Evolutionary conservation across 805 yeast species (phyloP), one percentile per base, ranked within the genome.

Genomic region (Nakazawaea molendinolei): DNA sequence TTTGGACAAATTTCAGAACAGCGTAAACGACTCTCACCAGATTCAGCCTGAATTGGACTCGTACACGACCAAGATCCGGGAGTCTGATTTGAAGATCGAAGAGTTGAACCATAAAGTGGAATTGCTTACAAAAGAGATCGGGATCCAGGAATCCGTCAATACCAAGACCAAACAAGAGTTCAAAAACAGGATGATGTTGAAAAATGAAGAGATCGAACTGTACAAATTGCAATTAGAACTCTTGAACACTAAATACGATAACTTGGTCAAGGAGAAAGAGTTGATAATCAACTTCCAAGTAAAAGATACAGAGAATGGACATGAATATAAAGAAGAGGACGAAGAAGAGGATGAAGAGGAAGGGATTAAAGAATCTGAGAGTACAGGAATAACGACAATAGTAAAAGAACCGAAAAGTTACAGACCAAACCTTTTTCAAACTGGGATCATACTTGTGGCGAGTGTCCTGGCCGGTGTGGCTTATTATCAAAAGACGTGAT

Each of bases 201-300:
- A 22, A 28, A 23, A 23, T 13, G 14, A 22, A 17, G 22, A 20
- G 15, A 17, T 12, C 17, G 15, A 4, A 13, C 20, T 18, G 36
- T 25, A 15, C 21, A 29, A 19, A 21, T 36, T 36, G 6, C 30
- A 36, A 19, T 7, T 14, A 9, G 36, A 29, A n/a, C 27, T 28
- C 5, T 39, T 34, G 31, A 37, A 42, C 20, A n/a, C 4, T 3
- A 39, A 40, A 21, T 19, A 34, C 16, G 43, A 42, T 3, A 46
- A 46, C 15, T 24, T 46, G 9, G 52, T 18, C 4, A 28, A 23
- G 19, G 38, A 34, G 21, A 34, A 49, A 15, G 53, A 48, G 14
- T 40, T 49, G 23, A 20, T 45, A 3, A 48, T 40, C 26, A 36
- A 42, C 4, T 30, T 48, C 13, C 49, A 47, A 18, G 37, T 17